Evolutionary conservation across 495 filamentous ascomycete genomes (phyloP).

Genomic region (Neurospora discreta): DNA sequence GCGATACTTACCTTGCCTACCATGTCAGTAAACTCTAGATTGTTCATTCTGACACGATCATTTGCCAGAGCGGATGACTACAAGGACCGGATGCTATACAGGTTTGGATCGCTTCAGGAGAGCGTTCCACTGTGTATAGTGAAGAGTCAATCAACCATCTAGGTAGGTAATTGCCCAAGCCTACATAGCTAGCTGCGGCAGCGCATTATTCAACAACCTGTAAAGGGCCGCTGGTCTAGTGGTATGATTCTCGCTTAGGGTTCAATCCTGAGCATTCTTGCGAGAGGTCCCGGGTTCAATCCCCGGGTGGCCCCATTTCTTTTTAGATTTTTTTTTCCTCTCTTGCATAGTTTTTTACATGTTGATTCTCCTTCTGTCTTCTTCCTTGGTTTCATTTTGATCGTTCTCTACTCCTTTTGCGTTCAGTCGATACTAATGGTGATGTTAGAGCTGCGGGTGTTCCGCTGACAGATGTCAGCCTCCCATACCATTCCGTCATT

Average conservation of each 20-base stretch:
- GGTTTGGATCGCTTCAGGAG: neutral
- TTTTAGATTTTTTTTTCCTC: neutral
- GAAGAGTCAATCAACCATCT: no score
- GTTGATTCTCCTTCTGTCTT: no score
- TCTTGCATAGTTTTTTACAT: neutral
- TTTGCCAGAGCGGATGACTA: neutral
- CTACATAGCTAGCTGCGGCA: fast-evolving
- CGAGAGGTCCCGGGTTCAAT: neutral
- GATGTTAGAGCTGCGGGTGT: neutral
- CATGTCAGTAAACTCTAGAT: neutral
- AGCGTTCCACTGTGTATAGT: no score
- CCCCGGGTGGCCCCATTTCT: neutral
- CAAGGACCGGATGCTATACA: neutral
- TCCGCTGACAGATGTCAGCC: neutral
- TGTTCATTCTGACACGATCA: neutral
- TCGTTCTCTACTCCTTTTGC: neutral
- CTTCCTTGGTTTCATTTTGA: neutral
- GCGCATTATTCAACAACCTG: neutral
- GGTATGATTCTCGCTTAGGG: neutral
- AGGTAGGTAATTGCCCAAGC: no score
- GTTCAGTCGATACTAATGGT: neutral
- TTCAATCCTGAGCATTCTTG: neutral
- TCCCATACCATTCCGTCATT: no score
- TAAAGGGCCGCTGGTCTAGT: neutral
- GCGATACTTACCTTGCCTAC: neutral